Evolutionary conservation across 1,139 yeast genomes (phyloP), one percentile per base, ranked within the genome.

Genomic region (Suhomyces wounanorum): DNA sequence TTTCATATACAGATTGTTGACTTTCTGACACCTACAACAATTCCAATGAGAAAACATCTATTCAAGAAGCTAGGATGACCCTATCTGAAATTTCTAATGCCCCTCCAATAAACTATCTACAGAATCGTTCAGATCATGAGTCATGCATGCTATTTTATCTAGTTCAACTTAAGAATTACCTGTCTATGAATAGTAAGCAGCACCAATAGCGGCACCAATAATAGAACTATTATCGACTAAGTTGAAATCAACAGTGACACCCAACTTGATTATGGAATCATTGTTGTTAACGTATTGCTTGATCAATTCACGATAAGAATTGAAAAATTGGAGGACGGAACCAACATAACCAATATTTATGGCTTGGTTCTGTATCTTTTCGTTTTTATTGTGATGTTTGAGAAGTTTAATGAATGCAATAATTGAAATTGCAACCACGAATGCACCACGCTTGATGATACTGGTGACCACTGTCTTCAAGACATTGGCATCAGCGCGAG

Each of bases 161-260:
- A 40, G 33, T 31, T 23, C 44, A 21, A 44, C 35, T 31, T 25
- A 18, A 16, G 18, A 13, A 14, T 16, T 9, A 8, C 18, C 17
- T 40, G 37, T 40, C 42, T 25, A 40, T 23, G 52, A 41, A 31
- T 54, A 63, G 55, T 66, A 74, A 16, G 81, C 81, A 41, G 81
- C 81, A 11, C 79, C 80, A 47, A 77, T 76, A 26, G 81, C 81
- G 44, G 81, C 78, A 5, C 81, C 81, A 35, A 75, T 71, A 36
- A 77, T 67, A 16, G 80, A 75, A 59, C 80, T 75, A 55, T 77
- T 64, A 35, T 72, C 75, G 48, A 77, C 68, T 50, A 68, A 63
- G 59, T 68, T 69, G 52, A 77, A 72, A 47, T 72, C 75, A 37
- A 77, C 72, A 14, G 59, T 57, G 28, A 73, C 57, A 10, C 68